Base-by-base conservation (phyloP, 2,329 filamentous ascomycete species). In the Xylariales sp. region DNA sequence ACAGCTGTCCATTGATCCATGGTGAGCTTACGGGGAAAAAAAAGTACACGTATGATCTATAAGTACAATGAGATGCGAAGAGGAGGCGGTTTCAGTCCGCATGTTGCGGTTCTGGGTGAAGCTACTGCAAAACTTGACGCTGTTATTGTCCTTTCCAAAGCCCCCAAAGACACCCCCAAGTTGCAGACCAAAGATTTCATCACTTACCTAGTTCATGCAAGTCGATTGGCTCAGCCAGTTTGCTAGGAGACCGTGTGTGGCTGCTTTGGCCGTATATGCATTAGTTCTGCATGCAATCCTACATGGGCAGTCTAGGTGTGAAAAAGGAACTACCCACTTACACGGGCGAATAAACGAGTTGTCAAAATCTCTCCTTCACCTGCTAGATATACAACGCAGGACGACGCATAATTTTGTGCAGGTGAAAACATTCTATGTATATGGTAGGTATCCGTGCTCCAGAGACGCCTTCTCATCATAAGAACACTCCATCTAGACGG, bases 151-250 rank as follows among this genome's bases (percentile, higher is more conserved):
- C 5, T 64, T 41, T 16, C 61, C 39, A 32, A 32, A 9, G 39
- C 39, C n/a, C 23, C 53, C 50, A 36, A 45, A 43, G 39, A 41
- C n/a, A 56, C 6, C 53, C 54, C 48, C 41, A 34, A 52, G 6
- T 50, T 16, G 54, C 32, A 58, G 41, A 32, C 32, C 46, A 23
- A 34, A 23, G 34, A 55, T 65, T 68, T 75, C 70, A 70, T 43
- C 48, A 64, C 64, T 46, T 48, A 34, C 32, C 32, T 61, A 61
- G 70, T 72, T 56, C 64, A 73, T 75, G 71, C 71, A 70, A 55
- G 71, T 75, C 71, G 70, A 69, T 69, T 72, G 67, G 69, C 41
- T 64, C 49, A 30, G 39, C 54, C 32, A 34, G 18, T 39, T 43
- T 54, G 18, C 39, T 39, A 23, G 48, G 55, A 61, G n/a, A 53